Evolutionary conservation across 805 yeast species (phyloP), one percentile per base, ranked within the genome.

Genomic region (Suhomyces vadensis): DNA sequence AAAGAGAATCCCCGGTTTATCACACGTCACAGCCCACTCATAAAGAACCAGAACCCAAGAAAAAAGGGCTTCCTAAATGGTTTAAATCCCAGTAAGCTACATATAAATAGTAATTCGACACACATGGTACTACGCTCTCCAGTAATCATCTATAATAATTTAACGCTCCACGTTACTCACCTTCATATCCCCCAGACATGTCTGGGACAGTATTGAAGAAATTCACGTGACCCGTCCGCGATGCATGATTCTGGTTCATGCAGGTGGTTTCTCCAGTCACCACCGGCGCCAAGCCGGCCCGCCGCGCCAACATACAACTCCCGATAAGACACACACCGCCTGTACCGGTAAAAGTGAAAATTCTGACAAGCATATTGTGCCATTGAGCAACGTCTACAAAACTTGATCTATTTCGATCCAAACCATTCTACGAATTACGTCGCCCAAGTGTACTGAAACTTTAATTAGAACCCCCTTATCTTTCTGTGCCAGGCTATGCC

Each of bases 11-110:
- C 35, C 9, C 6, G 24, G 13, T n/a, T 13, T 16, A 17, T 6
- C 37, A 31, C 19, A 41, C 45, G 33, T 21, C 11, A 3, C 24
- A 37, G 29, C 25, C 16, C 4, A 6, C 25, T 6, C 25, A 23
- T 23, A 5, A 14, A 9, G 11, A 4, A 16, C 33, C 20, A 5
- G 31, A 25, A 13, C 22, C 31, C 16, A 37, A 37, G 24, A 37
- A 24, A 14, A 23, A 23, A 13, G 31, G 31, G 11, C 21, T 46
- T 10, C 54, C 54, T 3, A 49, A 47, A 26, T 51, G 54, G 54
- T 47, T 51, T 37, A 51, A 49, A 40, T 8, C 33, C 10, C 14
- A 27, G 17, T 13, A 6, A n/a, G 11, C 5, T 4, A 26, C 1
- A 6, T n/a, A n/a, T 26, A 26, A 2, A 26, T 26, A 26, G 31